These are phyloP conservation scores for Hypoxylon sp. DNA, from an alignment of 2,329 filamentous ascomycete species.

Conservation along the genomic window DNA sequence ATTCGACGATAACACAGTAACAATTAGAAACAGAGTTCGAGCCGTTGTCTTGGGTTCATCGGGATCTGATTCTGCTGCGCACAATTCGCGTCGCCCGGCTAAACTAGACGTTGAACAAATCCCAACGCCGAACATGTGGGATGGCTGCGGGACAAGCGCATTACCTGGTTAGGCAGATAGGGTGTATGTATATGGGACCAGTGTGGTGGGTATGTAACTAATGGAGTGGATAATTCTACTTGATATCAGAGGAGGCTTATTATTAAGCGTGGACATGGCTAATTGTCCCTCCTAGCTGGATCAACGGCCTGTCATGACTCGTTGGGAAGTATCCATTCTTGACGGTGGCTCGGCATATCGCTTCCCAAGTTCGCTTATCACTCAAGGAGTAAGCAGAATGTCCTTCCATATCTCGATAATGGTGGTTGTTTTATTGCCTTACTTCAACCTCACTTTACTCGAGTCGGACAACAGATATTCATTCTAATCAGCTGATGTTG, in stretches of 20 bases:
- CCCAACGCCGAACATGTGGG: slow-evolving; percentile 27
- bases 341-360: slow-evolving; percentile 12
- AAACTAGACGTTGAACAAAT: slow-evolving; percentile 28
- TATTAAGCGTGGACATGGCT: slow-evolving; percentile 1
- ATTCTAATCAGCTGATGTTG: slow-evolving; percentile 26
- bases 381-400: slow-evolving; percentile 12
- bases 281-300: slow-evolving; percentile 1
- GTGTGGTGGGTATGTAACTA: slow-evolving; percentile 16
- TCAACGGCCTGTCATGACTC: slow-evolving; percentile 21
- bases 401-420: not conserved
- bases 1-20: slow-evolving; percentile 30
- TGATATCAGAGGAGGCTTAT: slow-evolving; percentile 3
- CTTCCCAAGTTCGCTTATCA: slow-evolving; percentile 15
- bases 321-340: slow-evolving; percentile 15
- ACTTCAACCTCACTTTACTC: slow-evolving; percentile 4
- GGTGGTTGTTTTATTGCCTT: not conserved
- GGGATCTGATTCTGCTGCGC: slow-evolving; percentile 23
- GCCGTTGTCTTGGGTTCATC: slow-evolving; percentile 20
- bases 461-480: slow-evolving; percentile 19
- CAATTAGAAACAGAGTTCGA: slow-evolving; percentile 14
- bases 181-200: slow-evolving; percentile 5
- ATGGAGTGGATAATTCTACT: slow-evolving; percentile 11
- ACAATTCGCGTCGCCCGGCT: slow-evolving; percentile 23
- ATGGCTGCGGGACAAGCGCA: slow-evolving; percentile 20
- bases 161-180: slow-evolving; percentile 21